Conservation (phyloP, 331 rosid genomes). For the Acacia concinna region DNA sequence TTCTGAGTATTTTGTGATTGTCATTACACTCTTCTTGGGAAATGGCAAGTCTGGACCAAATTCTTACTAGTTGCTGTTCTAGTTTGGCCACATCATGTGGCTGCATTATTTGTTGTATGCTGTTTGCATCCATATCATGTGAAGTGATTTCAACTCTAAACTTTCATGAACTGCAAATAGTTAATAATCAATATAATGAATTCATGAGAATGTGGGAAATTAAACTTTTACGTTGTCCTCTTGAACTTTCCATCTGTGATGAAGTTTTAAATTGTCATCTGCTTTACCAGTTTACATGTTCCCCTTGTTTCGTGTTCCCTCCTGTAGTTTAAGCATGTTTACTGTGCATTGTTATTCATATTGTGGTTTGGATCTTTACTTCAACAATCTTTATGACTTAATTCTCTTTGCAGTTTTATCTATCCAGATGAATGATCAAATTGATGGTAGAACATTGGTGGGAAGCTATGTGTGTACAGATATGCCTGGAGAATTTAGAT, state of each 20-base stretch:
- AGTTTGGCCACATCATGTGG: not conserved
- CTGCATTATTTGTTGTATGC: not conserved
- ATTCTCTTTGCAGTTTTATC: constrained; percentile 59
- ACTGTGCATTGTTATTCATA: not conserved
- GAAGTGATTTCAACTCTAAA: not conserved
- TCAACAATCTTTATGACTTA: constrained; percentile 13
- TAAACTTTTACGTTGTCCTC: not conserved
- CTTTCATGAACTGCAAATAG: not conserved
- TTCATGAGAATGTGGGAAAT: not conserved
- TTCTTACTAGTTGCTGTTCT: not conserved
- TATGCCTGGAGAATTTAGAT: constrained; percentile 86
- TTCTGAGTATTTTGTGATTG: not conserved
- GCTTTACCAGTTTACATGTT: not conserved
- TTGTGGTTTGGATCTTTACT: not conserved
- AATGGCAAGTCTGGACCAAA: not conserved
- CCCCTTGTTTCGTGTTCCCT: not conserved
- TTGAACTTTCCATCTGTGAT: not conserved
- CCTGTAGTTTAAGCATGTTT: not conserved
- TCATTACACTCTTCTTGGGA: not conserved
- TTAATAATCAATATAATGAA: not conserved
- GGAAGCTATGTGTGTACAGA: constrained; percentile 87
- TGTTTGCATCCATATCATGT: not conserved
- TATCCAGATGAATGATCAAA: constrained; percentile 95
- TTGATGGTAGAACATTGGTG: constrained; percentile 78
- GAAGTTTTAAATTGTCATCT: not conserved